phyloP scores from a whole-genome alignment of 805 yeast species.

The Saturnispora kantuleensis region DNA sequence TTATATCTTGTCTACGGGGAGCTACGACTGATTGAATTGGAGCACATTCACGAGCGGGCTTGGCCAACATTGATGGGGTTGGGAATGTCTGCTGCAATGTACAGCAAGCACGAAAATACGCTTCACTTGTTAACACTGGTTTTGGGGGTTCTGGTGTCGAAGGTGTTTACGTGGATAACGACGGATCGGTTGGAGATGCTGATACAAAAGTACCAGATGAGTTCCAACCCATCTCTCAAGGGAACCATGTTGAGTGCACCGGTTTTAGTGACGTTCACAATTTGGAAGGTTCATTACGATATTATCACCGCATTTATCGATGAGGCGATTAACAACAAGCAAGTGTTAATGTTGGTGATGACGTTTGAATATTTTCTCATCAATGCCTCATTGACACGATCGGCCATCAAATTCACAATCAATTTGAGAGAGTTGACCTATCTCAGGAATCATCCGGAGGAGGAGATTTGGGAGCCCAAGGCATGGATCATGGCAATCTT shows the following conservation, averaged over 20 bases:
- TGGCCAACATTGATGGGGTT: slow-evolving; percentile 58
- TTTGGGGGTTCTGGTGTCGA: slow-evolving; percentile 38
- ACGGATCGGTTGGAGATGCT: slow-evolving; percentile 38
- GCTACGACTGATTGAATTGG: slow-evolving; percentile 63
- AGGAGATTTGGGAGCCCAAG: slow-evolving; percentile 72
- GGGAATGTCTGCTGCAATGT: slow-evolving; percentile 46
- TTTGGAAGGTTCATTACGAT: slow-evolving; percentile 41
- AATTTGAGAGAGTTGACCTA: slow-evolving; percentile 49
- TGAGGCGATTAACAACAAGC: slow-evolving; percentile 40
- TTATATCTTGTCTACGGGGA: slow-evolving; percentile 61
- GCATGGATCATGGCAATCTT: slow-evolving; percentile 42
- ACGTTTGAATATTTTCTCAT: slow-evolving; percentile 70
- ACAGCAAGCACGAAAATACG: slow-evolving; percentile 34
- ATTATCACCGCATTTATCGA: slow-evolving; percentile 49
- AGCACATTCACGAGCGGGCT: slow-evolving; percentile 58
- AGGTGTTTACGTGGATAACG: slow-evolving; percentile 71
- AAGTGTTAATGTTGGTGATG: slow-evolving; percentile 53
- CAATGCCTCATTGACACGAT: slow-evolving; percentile 35
- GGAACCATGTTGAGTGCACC: slow-evolving; percentile 30
- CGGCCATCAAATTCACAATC: slow-evolving; percentile 38
- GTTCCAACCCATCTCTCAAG: slow-evolving; percentile 14
- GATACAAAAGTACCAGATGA: slow-evolving; percentile 33
- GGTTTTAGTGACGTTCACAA: slow-evolving; percentile 33
- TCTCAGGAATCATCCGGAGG: slow-evolving; percentile 32
- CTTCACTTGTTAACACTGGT: slow-evolving; percentile 31